Conservation (phyloP, 1,284 basidiomycete species). For the Moesziomyces parantarcticus region DNA sequence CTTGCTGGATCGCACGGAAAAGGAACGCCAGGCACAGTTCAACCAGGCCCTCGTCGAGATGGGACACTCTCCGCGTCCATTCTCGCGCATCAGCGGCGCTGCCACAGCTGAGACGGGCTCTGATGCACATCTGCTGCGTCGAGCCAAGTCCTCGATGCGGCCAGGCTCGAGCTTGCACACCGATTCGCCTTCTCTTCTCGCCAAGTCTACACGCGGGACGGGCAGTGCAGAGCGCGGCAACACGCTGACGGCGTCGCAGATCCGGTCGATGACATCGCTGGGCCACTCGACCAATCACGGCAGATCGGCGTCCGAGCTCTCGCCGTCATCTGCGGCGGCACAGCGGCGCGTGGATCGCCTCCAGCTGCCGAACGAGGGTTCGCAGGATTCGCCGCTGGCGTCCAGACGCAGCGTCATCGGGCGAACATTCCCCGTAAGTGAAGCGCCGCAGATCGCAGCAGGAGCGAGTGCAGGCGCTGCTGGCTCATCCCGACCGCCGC, state of each 20-base stretch:
- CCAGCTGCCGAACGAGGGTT: conserved; percentile 5
- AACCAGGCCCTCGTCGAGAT: conserved; percentile 39
- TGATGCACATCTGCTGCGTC: conserved; percentile 16
- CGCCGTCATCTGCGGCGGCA: conserved; percentile 30
- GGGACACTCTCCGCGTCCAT: conserved; percentile 35
- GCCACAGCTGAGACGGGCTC: conserved; percentile 2
- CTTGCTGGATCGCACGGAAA: conserved; percentile 40
- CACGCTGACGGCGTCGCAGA: conserved; percentile 37
- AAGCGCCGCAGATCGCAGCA: conserved; percentile 3
- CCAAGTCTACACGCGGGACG: conserved; percentile 7
- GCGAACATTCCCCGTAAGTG: conserved; percentile 15
- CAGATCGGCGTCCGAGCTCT: conserved; percentile 44
- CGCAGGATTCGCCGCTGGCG: conserved; percentile 22
- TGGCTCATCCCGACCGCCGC: conserved; percentile 7
- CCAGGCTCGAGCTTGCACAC: conserved; percentile 16
- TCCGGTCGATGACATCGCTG: conserved; percentile 44
- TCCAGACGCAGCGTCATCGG: conserved; percentile 17
- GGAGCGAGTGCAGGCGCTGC: conserved; percentile 1
- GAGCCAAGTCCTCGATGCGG: conserved; percentile 23
- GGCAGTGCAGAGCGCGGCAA: conserved; percentile 22
- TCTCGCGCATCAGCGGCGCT: conserved; percentile 27
- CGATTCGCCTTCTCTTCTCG: conserved; percentile 19
- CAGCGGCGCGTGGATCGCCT: conserved; percentile 24
- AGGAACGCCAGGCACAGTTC: conserved; percentile 48
- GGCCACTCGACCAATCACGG: conserved; percentile 29